Evolutionary conservation across 352 stramenopile genomes (phyloP).

Genomic region (Globisporangium takayamanum): DNA sequence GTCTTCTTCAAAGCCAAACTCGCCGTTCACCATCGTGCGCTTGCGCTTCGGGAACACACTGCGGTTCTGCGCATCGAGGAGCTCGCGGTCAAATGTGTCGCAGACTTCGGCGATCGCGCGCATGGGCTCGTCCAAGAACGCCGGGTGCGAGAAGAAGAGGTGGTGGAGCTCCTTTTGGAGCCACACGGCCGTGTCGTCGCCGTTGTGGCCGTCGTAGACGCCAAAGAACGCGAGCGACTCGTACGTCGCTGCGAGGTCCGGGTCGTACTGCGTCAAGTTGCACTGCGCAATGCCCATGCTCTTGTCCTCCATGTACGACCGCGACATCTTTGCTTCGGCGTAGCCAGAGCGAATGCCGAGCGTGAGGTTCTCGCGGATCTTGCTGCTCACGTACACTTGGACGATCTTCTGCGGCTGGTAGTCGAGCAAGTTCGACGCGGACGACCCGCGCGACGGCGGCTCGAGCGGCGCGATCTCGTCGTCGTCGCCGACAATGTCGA

Average conservation of each 20-base stretch:
- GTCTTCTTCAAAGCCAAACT: slow-evolving; percentile 13
- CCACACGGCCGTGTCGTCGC: slow-evolving; percentile 65
- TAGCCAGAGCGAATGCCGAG: slow-evolving; percentile 74
- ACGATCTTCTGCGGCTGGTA: slow-evolving; percentile 32
- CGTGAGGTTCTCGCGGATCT: slow-evolving; percentile 74
- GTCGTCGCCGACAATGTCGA: slow-evolving; percentile 51
- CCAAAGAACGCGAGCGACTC: slow-evolving; percentile 70
- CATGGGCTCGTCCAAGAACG: slow-evolving; percentile 46
- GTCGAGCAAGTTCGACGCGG: slow-evolving; percentile 24
- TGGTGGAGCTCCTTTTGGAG: slow-evolving; percentile 80
- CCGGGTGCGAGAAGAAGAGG: slow-evolving; percentile 51
- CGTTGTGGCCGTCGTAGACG: slow-evolving; percentile 88
- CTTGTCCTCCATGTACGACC: slow-evolving; percentile 87
- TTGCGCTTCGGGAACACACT: slow-evolving; percentile 64
- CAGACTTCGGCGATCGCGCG: slow-evolving; percentile 51
- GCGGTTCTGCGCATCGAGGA: slow-evolving; percentile 70
- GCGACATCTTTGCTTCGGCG: slow-evolving; percentile 76
- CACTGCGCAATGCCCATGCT: slow-evolving; percentile 45
- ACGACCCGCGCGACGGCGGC: slow-evolving; percentile 13
- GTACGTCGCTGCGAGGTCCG: slow-evolving; percentile 25
- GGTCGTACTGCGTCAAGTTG: slow-evolving; percentile 35
- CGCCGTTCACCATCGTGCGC: slow-evolving; percentile 36
- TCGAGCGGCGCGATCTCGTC: slow-evolving; percentile 51
- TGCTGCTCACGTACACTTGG: slow-evolving; percentile 86
- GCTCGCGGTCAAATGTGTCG: slow-evolving; percentile 60